Evolutionary conservation across 2,329 filamentous ascomycete genomes (phyloP).

Genomic region (Alternaria viburni): DNA sequence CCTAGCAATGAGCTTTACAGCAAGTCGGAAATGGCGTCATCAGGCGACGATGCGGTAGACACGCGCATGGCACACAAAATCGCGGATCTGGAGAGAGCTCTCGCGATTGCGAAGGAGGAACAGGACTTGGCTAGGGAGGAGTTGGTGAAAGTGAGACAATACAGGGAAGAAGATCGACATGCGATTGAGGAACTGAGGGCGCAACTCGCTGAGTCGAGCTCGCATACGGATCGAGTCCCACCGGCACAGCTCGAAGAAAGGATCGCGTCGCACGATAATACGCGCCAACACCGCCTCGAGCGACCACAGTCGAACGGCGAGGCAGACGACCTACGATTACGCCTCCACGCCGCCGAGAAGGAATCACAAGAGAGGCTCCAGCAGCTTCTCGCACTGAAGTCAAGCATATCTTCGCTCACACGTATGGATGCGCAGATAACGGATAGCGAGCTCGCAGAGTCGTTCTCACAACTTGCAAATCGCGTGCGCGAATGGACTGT

Average conservation of each 20-base stretch:
- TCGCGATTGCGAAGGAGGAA: slow-evolving; percentile 31
- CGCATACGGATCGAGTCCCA: neutral
- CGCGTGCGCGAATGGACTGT: slow-evolving; percentile 78
- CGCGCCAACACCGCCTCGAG: neutral
- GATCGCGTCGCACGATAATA: slow-evolving; percentile 25
- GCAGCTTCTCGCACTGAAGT: slow-evolving; percentile 72
- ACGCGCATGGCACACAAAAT: slow-evolving; percentile 21
- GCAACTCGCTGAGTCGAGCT: slow-evolving; percentile 19
- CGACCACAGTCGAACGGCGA: slow-evolving; percentile 20
- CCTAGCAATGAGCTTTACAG: neutral
- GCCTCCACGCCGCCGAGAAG: slow-evolving; percentile 56
- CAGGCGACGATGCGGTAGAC: slow-evolving; percentile 8
- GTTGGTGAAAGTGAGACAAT: slow-evolving; percentile 29
- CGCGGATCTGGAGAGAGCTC: slow-evolving; percentile 35
- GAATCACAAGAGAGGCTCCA: slow-evolving; percentile 62
- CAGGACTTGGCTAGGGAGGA: slow-evolving; percentile 33
- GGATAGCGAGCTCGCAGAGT: slow-evolving; percentile 70
- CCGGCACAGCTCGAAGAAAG: slow-evolving; percentile 36
- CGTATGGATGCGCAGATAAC: slow-evolving; percentile 65
- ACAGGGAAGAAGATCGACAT: slow-evolving; percentile 24
- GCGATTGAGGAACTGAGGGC: slow-evolving; percentile 26
- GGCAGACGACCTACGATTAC: slow-evolving; percentile 34
- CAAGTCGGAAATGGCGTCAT: neutral
- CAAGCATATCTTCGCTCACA: slow-evolving; percentile 72
- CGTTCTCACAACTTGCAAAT: slow-evolving; percentile 67